phyloP scores from a whole-genome alignment of 2,329 filamentous ascomycete species.

The Trichoderma atroviride region DNA sequence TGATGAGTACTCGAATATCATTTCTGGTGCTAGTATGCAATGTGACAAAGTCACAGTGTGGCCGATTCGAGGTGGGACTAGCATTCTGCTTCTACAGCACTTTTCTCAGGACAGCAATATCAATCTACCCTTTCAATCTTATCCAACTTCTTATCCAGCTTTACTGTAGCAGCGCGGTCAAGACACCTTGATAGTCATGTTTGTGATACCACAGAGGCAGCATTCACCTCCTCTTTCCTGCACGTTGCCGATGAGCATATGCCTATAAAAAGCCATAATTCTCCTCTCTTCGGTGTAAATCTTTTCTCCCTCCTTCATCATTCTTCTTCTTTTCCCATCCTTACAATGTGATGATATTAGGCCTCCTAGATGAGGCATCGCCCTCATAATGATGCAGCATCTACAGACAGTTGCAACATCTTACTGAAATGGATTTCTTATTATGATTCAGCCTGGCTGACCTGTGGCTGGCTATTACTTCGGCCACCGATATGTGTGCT shows the following conservation, averaged over 20 bases:
- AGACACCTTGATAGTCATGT: neutral
- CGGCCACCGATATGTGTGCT: too few species aligned
- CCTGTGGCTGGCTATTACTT: too few species aligned
- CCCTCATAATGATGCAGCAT: neutral
- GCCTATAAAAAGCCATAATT: neutral
- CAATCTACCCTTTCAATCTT: neutral
- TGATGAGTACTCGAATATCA: neutral
- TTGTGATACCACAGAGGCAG: neutral
- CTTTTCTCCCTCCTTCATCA: neutral
- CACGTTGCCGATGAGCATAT: neutral
- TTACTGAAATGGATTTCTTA: neutral
- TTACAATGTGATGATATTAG: neutral
- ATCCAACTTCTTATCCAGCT: neutral
- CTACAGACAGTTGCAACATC: neutral
- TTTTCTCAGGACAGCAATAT: too few species aligned
- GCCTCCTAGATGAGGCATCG: neutral
- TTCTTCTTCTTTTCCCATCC: neutral
- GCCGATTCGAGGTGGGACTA: too few species aligned
- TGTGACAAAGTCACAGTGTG: too few species aligned
- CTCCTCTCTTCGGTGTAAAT: neutral
- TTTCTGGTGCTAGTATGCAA: too few species aligned
- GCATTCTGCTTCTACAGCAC: too few species aligned
- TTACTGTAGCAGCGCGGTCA: neutral
- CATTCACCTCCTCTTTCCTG: neutral
- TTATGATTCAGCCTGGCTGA: neutral